phyloP scores from a whole-genome alignment of 768 basidiomycete species.

The Cystofilobasidium bisporidii region DNA sequence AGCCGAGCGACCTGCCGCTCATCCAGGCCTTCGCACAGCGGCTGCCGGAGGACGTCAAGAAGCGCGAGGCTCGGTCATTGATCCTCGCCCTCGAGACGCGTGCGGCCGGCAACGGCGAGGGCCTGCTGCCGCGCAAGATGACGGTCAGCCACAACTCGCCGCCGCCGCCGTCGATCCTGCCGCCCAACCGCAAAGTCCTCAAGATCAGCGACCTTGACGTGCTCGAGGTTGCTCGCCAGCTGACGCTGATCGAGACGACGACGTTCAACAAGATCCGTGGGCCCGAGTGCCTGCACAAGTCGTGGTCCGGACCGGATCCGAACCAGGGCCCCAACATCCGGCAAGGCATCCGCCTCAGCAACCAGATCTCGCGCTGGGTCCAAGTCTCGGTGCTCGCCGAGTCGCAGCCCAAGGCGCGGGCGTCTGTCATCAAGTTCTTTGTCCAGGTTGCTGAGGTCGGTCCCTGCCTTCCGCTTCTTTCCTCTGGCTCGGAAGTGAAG shows the following conservation, averaged over 20 bases:
- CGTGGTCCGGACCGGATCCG: slow-evolving; percentile 48
- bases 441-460: slow-evolving; percentile 84
- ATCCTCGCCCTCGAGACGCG: slow-evolving; percentile 32
- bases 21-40: slow-evolving; percentile 16
- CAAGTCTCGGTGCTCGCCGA: slow-evolving; percentile 66
- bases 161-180: slow-evolving; percentile 61
- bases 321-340: slow-evolving; percentile 58
- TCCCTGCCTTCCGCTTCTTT: slow-evolving; percentile 21
- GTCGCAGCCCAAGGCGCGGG: slow-evolving; percentile 75
- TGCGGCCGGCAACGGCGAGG: slow-evolving; percentile 45
- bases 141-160: slow-evolving; percentile 53
- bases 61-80: slow-evolving; percentile 28
- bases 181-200: slow-evolving; percentile 52
- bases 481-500: not conserved
- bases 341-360: slow-evolving; percentile 75
- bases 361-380: slow-evolving; percentile 92
- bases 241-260: slow-evolving; percentile 81
- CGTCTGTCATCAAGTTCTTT: slow-evolving; percentile 73
- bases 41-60: slow-evolving; percentile 15
- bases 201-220: slow-evolving; percentile 72
- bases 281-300: slow-evolving; percentile 70
- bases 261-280: slow-evolving; percentile 80
- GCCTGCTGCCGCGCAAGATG: slow-evolving; percentile 48
- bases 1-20: slow-evolving; percentile 33
- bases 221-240: slow-evolving; percentile 78